phyloP scores from a whole-genome alignment of 2,329 filamentous ascomycete genomes.

The Hymenoscyphus repandus region DNA sequence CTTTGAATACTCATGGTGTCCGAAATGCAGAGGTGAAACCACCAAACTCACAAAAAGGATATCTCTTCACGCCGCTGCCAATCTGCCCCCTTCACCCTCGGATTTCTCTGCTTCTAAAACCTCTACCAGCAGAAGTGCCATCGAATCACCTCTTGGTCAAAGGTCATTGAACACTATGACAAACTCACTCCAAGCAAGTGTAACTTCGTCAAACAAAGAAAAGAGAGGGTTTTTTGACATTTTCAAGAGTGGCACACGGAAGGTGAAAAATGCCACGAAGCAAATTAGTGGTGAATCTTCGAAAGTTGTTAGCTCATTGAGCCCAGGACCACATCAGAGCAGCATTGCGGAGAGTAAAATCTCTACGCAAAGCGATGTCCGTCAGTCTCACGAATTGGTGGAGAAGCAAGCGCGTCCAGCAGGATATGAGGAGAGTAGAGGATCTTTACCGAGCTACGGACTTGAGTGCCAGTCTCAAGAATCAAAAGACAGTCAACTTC shows the following conservation, averaged over 20 bases:
- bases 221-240: neutral
- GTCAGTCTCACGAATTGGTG: no score
- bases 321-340: neutral
- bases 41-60: neutral
- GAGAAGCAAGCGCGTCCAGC: no score
- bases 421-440: no score
- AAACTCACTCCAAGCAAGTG: neutral
- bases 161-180: no score
- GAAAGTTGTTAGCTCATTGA: neutral
- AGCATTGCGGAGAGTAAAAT: no score
- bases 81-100: no score
- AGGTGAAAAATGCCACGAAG: neutral
- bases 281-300: neutral
- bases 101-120: no score
- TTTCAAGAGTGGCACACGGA: neutral
- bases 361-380: no score
- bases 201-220: neutral
- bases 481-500: no score
- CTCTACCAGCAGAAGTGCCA: neutral
- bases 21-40: neutral
- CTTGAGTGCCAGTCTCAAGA: no score
- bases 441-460: no score
- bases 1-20: neutral
- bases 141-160: neutral
- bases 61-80: neutral